Conservation (phyloP, 1,284 basidiomycete genomes). For the Fomitopsis pinicola region DNA sequence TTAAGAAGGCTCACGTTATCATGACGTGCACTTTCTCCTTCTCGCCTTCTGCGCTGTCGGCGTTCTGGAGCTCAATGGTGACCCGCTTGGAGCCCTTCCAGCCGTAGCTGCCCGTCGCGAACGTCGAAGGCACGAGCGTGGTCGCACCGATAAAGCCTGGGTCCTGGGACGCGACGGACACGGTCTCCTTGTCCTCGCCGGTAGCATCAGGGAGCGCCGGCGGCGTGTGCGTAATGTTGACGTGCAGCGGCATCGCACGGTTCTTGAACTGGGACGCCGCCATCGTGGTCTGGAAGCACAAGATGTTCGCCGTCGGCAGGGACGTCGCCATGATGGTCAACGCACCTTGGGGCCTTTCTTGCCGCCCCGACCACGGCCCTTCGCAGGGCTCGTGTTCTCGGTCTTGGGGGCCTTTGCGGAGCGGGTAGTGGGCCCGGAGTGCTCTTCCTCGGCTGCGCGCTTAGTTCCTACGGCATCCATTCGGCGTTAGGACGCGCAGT, state of each 20-base stretch:
- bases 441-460: constrained; percentile 40
- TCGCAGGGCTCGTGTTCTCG: constrained; percentile 24
- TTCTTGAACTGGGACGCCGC: constrained; percentile 53
- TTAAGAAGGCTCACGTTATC: constrained; percentile 53
- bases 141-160: constrained; percentile 58
- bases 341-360: constrained; percentile 42
- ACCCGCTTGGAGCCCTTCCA: constrained; percentile 76
- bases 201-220: constrained; percentile 40
- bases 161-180: constrained; percentile 40
- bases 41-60: constrained; percentile 36
- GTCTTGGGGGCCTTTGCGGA: constrained; percentile 48
- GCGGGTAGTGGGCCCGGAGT: constrained; percentile 34
- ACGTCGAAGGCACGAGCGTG: constrained; percentile 52
- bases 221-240: constrained; percentile 65
- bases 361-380: constrained; percentile 18
- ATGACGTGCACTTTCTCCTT: constrained; percentile 72
- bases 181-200: not conserved
- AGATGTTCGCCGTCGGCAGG: not conserved
- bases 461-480: constrained; percentile 36
- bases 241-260: constrained; percentile 62
- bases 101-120: constrained; percentile 72
- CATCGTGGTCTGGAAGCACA: constrained; percentile 36
- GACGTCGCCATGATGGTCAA: constrained; percentile 17
- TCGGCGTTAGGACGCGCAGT: not conserved
- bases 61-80: constrained; percentile 54